Evolutionary conservation across 352 stramenopile species (phyloP).

Genomic region (Globisporangium parvum): DNA sequence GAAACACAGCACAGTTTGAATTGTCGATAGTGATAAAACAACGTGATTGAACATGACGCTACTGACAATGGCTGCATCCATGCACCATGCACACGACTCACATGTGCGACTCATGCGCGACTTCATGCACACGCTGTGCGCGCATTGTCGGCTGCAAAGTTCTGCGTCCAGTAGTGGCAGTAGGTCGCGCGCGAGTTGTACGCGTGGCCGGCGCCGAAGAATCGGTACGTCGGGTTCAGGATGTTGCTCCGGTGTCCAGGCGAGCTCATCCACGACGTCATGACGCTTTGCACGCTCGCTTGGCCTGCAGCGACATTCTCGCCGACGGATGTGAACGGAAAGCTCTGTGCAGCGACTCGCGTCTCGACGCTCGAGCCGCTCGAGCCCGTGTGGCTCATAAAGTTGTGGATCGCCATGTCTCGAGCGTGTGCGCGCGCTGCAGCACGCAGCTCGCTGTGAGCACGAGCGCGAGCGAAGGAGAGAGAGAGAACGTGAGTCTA

Average conservation of each 20-base stretch:
- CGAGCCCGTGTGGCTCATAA: constrained; percentile 22
- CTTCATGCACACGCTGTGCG: constrained; percentile 15
- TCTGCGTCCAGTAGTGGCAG: constrained; percentile 21
- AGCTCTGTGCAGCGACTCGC: constrained; percentile 21
- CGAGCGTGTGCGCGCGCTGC: constrained; percentile 12
- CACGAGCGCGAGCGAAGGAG: not conserved
- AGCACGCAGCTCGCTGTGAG: constrained; percentile 11
- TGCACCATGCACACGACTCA: not conserved
- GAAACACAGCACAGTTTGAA: no score
- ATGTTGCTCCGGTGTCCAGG: constrained; percentile 19
- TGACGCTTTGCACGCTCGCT: no score
- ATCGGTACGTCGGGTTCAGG: constrained; percentile 16
- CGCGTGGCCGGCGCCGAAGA: constrained; percentile 18
- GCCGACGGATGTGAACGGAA: constrained; percentile 21
- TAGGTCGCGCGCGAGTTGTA: constrained; percentile 14
- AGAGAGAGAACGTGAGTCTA: no score
- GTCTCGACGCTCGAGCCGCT: constrained; percentile 14
- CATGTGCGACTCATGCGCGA: constrained; percentile 13
- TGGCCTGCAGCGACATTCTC: constrained; percentile 18
- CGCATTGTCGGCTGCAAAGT: constrained; percentile 14
- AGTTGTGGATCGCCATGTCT: constrained; percentile 18
- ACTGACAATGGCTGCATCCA: not conserved
- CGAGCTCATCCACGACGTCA: constrained; percentile 1
- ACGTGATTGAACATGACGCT: no score
- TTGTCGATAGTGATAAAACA: no score